These are phyloP conservation scores for Populus hybrid DNA, from an alignment of 441 rosid genomes.

Conservation along the genomic window DNA sequence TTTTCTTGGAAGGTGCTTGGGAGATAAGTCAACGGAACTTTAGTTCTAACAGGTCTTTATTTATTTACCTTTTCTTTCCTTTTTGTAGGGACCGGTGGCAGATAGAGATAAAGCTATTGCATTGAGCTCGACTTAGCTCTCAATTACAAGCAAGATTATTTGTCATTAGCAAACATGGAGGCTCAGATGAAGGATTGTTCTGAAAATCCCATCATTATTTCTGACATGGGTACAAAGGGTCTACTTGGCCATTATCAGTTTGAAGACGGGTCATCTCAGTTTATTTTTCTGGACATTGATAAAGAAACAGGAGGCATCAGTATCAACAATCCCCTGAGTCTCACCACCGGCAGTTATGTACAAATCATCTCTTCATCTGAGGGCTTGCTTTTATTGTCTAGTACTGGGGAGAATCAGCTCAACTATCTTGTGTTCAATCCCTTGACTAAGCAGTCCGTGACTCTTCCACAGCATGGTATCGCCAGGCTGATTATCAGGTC, in stretches of 20 bases:
- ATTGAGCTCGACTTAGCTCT: not conserved
- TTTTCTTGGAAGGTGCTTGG: not conserved
- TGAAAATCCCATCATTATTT: not conserved
- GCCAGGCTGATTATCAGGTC: not conserved
- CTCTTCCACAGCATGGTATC: slow-evolving; percentile 12
- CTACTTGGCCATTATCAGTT: slow-evolving; percentile 17
- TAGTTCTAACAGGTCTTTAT: not conserved
- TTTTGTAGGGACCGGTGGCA: not conserved
- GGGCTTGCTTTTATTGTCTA: slow-evolving; percentile 16
- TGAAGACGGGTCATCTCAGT: slow-evolving; percentile 13
- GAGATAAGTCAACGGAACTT: not conserved
- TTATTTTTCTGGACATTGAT: slow-evolving; percentile 11
- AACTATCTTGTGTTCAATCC: slow-evolving; percentile 19
- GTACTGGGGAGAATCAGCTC: not conserved
- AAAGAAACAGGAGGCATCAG: not conserved
- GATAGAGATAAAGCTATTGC: not conserved
- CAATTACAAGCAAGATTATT: not conserved
- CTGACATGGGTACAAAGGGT: not conserved
- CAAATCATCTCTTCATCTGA: slow-evolving; percentile 12
- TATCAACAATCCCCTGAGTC: slow-evolving; percentile 6
- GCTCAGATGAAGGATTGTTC: not conserved
- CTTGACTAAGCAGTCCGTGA: not conserved
- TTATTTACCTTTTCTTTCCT: not conserved
- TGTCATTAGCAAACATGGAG: not conserved
- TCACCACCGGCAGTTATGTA: slow-evolving; percentile 5